These are phyloP conservation scores for Gentiana dahurica DNA, from an alignment of 257 asterid species.

Conservation along the genomic window DNA sequence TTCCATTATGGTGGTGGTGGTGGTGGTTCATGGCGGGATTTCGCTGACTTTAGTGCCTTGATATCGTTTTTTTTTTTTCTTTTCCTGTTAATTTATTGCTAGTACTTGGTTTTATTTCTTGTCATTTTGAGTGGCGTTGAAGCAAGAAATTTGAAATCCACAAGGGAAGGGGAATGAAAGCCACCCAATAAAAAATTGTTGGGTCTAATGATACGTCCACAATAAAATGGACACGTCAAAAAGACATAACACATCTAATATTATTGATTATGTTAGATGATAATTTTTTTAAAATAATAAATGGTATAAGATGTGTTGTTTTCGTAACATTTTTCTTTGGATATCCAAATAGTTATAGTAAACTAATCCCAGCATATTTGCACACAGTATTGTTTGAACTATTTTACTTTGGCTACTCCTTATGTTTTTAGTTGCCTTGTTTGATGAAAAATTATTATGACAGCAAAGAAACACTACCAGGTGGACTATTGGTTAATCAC, in stretches of 20 bases:
- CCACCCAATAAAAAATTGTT: too few species aligned
- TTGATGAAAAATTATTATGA: slow-evolving; percentile 10
- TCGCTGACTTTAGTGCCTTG: background rate
- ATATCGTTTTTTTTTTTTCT: background rate
- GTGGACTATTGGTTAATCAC: slow-evolving; percentile 76
- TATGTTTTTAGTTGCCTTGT: slow-evolving; percentile 6
- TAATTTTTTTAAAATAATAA: too few species aligned
- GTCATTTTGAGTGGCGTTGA: slow-evolving; percentile 17
- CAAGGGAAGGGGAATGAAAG: too few species aligned
- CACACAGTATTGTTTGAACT: background rate
- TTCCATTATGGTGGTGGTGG: background rate
- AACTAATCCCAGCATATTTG: too few species aligned
- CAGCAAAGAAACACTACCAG: slow-evolving; percentile 85
- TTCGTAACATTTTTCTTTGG: too few species aligned
- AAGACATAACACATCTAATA: too few species aligned
- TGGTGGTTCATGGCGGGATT: too few species aligned
- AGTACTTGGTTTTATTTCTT: background rate
- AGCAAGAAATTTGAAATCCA: slow-evolving; percentile 3
- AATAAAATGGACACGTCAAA: too few species aligned
- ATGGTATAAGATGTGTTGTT: too few species aligned
- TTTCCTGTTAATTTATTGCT: background rate
- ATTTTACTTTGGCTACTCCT: background rate
- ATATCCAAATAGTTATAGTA: too few species aligned
- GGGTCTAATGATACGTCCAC: too few species aligned
- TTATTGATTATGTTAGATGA: too few species aligned